A percentile compares a stretch with the other conserved stretches of the same genome.
These are phyloP conservation scores for Alternaria incomplexa DNA, from an alignment of 2,329 filamentous ascomycete species.

Conservation along the genomic window DNA sequence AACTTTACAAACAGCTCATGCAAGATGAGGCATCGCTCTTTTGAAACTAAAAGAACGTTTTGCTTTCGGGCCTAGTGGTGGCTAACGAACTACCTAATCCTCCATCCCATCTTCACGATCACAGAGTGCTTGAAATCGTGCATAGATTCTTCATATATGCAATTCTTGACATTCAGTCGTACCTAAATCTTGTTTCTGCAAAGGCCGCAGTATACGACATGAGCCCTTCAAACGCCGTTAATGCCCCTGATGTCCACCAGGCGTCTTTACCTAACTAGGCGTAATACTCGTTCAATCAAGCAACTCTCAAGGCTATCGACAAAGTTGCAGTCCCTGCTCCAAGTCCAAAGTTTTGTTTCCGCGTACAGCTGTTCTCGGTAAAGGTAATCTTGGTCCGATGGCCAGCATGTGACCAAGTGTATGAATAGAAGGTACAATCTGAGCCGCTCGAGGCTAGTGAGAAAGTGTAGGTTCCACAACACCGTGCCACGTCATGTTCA, in stretches of 20 bases:
- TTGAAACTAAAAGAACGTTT: background rate
- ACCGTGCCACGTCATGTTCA: background rate
- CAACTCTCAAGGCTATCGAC: background rate
- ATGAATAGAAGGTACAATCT: slow-evolving; percentile 4
- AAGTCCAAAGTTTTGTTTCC: background rate
- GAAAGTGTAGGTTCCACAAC: slow-evolving; percentile 15
- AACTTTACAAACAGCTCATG: background rate
- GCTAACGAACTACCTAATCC: background rate
- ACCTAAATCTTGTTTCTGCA: slow-evolving; percentile 19
- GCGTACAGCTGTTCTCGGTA: background rate
- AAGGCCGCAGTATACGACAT: slow-evolving; percentile 29
- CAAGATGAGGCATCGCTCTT: background rate
- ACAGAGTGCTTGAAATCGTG: background rate
- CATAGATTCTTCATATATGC: background rate
- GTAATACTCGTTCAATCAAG: slow-evolving; percentile 6
- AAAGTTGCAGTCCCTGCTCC: slow-evolving; percentile 16
- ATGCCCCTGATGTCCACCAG: slow-evolving; percentile 25
- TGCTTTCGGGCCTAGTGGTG: too few species aligned
- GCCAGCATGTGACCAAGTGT: slow-evolving; percentile 42
- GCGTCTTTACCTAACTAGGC: background rate
- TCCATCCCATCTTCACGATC: background rate
- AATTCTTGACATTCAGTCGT: slow-evolving; percentile 1
- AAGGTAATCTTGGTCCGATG: slow-evolving; percentile 31
- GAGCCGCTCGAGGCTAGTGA: slow-evolving; percentile 19
- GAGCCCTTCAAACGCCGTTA: slow-evolving; percentile 35